Evolutionary conservation across 768 basidiomycete species (phyloP), one percentile per base, ranked within the genome.

Genomic region (Tylopilus sp.): DNA sequence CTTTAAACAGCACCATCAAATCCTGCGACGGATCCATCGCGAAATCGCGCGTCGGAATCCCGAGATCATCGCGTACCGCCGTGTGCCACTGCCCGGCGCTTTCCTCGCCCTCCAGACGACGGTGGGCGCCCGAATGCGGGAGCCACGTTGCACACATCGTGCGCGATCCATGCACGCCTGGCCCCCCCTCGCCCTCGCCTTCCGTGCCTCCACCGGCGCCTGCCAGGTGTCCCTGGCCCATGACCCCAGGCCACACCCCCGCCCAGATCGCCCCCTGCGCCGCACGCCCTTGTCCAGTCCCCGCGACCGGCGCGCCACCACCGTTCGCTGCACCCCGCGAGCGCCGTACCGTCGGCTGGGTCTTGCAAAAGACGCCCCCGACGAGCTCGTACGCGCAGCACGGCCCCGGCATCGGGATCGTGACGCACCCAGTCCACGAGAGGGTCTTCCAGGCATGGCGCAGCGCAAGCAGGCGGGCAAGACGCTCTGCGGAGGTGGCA

Each of bases 21-120:
- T 85, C 81, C 61, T 85, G 84, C 5, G 79, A 75, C 1, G 84
- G 82, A 57, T 85, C 83, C n/a, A 85, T 77, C 0, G 80, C 81
- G 52, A 85, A 82, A 58, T 85, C 83, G 40, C 78, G 71, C 35
- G 74, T 70, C 9, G 63, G 51, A 8, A 80, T 40, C 1, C 71
- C 73, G 0, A 82, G 39, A 25, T 79, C 69, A 1, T 68, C 62
- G 17, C 62, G 54, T 2, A 69, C 55, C 30, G 69, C 33, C 26
- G 53, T 50, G 2, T n/a, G 53, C 38, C 38, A 39, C 36, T 7
- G n/a, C n/a, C n/a, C n/a, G n/a, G n/a, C 3, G 3, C 36, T 18
- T 7, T 18, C n/a, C n/a, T 6, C 35, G 2, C 6, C 6, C 17
- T n/a, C 6, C 38, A 0, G 20, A 10, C 38, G 38, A 10, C 36